Percentiles rank a stretch among this genome's conserved stretches.
These are phyloP conservation scores for Hemisphaericaspora xylofermentans DNA, from an alignment of 1,139 yeast species.

Conservation along the genomic window DNA sequence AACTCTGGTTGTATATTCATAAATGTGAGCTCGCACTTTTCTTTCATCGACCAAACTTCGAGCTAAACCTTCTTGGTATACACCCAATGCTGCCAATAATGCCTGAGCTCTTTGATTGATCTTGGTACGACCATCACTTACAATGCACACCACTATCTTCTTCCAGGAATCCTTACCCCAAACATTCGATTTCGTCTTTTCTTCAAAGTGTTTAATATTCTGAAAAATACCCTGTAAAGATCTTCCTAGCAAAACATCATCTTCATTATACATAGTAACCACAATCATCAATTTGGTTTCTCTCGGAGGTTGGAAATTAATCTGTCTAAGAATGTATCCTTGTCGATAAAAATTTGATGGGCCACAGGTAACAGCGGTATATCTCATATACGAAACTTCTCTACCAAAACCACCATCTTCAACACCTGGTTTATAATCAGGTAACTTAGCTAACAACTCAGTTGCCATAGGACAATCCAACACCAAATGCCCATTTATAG, in stretches of 20 bases:
- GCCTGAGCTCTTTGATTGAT: slow-evolving; percentile 65
- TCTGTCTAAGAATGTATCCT: slow-evolving; percentile 66
- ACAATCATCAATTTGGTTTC: slow-evolving; percentile 73
- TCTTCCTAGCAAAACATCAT: slow-evolving; percentile 67
- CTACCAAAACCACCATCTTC: slow-evolving; percentile 21
- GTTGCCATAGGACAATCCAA: slow-evolving; percentile 53
- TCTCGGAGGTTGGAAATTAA: slow-evolving; percentile 63
- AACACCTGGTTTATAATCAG: slow-evolving; percentile 34
- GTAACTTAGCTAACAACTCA: slow-evolving; percentile 44
- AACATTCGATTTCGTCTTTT: slow-evolving; percentile 50
- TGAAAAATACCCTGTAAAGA: slow-evolving; percentile 78
- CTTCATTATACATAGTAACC: slow-evolving; percentile 80
- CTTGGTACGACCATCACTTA: slow-evolving; percentile 76
- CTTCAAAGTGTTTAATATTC: slow-evolving; percentile 62
- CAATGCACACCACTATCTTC: slow-evolving; percentile 69
- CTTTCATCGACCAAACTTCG: slow-evolving; percentile 72
- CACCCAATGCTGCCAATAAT: slow-evolving; percentile 69
- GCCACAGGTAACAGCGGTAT: slow-evolving; percentile 80
- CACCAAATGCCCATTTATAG: slow-evolving; percentile 47
- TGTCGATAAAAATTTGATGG: slow-evolving; percentile 60
- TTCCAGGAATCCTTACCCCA: slow-evolving; percentile 88
- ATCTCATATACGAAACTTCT: slow-evolving; percentile 1
- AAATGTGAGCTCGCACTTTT: slow-evolving; percentile 69
- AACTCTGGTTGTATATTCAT: slow-evolving; percentile 77
- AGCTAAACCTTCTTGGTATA: slow-evolving; percentile 81